Evolutionary conservation across 2,329 filamentous ascomycete species (phyloP).

Genomic region (Sporothrix pseudoabietina): DNA sequence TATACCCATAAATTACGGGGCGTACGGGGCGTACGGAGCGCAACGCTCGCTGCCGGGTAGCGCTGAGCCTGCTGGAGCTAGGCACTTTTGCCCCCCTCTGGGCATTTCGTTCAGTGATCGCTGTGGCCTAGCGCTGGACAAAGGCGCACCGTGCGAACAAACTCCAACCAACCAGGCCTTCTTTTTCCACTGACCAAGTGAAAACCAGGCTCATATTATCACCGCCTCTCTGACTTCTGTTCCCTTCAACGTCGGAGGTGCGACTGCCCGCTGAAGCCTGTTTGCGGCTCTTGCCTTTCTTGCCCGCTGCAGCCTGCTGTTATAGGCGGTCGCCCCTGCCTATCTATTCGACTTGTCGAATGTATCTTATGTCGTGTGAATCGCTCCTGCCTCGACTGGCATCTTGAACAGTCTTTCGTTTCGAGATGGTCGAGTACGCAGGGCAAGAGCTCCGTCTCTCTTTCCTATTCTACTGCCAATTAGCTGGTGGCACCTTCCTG

Average conservation of each 20-base stretch:
- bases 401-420: not conserved
- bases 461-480: not conserved
- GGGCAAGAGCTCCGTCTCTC: conserved; percentile 15
- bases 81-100: not conserved
- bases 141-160: conserved; percentile 16
- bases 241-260: not conserved
- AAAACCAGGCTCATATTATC: not conserved
- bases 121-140: conserved; percentile 23
- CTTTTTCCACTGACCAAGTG: not conserved
- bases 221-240: not conserved
- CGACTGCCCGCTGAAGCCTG: not conserved
- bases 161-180: conserved; percentile 2
- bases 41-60: not conserved
- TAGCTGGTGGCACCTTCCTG: not conserved
- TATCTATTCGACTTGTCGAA: not conserved
- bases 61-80: not conserved
- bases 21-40: not conserved
- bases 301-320: conserved; percentile 5
- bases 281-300: conserved; percentile 8
- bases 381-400: not conserved
- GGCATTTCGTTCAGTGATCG: not conserved
- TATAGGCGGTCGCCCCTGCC: not conserved
- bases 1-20: conserved; percentile 12
- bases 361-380: not conserved
- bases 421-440: not conserved